Base-by-base conservation (phyloP, 1,139 yeast genomes). In the Suhomyces coccinellae region DNA sequence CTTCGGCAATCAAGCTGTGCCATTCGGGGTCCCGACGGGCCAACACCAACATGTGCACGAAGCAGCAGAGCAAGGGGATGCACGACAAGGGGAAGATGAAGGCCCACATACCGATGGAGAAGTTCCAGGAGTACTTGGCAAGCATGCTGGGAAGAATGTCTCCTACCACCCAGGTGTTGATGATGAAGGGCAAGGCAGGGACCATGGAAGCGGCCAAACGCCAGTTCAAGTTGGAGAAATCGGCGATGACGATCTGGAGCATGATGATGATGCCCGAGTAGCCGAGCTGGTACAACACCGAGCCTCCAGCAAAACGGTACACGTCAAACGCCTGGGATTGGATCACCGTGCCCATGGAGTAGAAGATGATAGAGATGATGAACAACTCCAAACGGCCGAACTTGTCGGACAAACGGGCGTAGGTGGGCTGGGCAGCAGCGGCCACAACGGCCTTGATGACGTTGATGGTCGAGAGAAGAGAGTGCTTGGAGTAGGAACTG, bases 51-150 rank as follows among this genome's bases (percentile, higher is more conserved):
- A 84, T 82, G 60, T 83, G 85, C 10, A 72, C 33, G 55, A 82
- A 67, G 54, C 84, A 76, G 10, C 51, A 49, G 26, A 82, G 54
- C 46, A 86, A 65, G 22, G 93, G 93, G 17, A 85, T 47, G 54
- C 83, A 71, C 6, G 79, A 61, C 29, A 84, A 69, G 24, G 93
- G 91, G 68, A 83, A 75, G 49, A 86, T 83, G 57, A 84, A 82
- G 1, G 90, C 90, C 87, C 87, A 86, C 78, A 85, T 84, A 34
- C 85, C 91, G 54, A 85, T 82, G 55, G 84, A 83, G 81, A 84
- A 85, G 32, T 79, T 73, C 95, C 95, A 85, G 2, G 64, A 51
- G 60, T 69, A 63, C 34, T 69, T 57, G 30, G 38, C 38, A 12
- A 16, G 20, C 43, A 49, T 35, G 33, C 41, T 56, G 35, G 38